These are phyloP conservation scores for Diplodia mutila DNA, from an alignment of 2,329 filamentous ascomycete species.

Conservation along the genomic window DNA sequence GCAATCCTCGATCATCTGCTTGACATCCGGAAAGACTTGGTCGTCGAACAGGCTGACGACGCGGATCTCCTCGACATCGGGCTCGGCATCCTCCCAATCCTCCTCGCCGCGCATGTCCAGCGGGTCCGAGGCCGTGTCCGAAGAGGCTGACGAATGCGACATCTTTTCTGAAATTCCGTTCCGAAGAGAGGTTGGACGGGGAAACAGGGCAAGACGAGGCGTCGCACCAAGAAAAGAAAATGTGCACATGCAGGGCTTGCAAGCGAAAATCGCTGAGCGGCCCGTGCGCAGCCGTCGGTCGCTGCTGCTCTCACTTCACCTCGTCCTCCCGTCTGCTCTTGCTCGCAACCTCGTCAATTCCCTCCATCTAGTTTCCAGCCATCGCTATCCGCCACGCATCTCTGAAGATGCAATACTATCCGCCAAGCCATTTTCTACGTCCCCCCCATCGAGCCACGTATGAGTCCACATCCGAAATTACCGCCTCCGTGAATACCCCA, in stretches of 20 bases:
- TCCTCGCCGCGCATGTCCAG: conserved; percentile 38
- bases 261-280: conserved; percentile 10
- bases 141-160: conserved; percentile 24
- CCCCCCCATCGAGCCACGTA: not conserved
- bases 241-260: conserved; percentile 11
- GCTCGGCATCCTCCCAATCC: conserved; percentile 51
- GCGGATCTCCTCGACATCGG: conserved; percentile 41
- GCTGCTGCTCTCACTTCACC: not conserved
- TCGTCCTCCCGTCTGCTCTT: too few relatives aligned
- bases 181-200: not conserved
- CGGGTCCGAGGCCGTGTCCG: conserved; percentile 17
- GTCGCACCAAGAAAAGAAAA: conserved; percentile 5
- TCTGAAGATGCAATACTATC: too few relatives aligned
- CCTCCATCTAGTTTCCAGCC: not conserved
- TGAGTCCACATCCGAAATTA: not conserved
- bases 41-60: conserved; percentile 48
- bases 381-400: not conserved
- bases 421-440: not conserved
- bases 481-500: not conserved
- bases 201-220: not conserved
- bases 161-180: not conserved
- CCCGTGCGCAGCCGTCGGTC: not conserved
- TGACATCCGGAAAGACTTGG: conserved; percentile 33
- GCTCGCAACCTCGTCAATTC: too few relatives aligned
- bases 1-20: conserved; percentile 45